phyloP scores from a whole-genome alignment of 1,284 basidiomycete species.

The Puccinia horiana region DNA sequence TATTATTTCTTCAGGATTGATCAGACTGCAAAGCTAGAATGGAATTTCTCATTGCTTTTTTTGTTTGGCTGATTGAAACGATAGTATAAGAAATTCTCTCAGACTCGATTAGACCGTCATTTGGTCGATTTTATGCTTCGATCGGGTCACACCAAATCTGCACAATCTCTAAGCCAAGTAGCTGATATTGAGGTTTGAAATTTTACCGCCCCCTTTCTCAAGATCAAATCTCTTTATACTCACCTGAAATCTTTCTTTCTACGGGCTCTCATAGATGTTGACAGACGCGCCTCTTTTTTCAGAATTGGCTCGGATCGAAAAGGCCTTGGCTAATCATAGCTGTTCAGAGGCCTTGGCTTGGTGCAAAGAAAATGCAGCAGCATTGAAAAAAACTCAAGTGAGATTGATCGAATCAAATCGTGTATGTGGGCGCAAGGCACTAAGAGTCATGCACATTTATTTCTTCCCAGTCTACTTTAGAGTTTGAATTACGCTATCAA shows the following conservation, averaged over 20 bases:
- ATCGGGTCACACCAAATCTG: constrained; percentile 47
- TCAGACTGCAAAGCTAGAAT: background rate
- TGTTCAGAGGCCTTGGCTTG: constrained; percentile 85
- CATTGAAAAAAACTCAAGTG: constrained; percentile 75
- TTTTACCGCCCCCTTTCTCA: background rate
- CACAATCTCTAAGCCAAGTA: constrained; percentile 51
- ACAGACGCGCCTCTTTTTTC: constrained; percentile 75
- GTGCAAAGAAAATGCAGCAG: constrained; percentile 94
- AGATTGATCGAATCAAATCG: constrained; percentile 52
- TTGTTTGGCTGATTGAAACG: background rate
- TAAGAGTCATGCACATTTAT: background rate
- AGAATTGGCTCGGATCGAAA: constrained; percentile 81
- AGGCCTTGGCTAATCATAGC: constrained; percentile 72
- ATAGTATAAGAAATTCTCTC: constrained; percentile 42
- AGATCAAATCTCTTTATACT: background rate
- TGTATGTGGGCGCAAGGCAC: background rate
- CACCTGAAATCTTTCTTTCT: too few species aligned
- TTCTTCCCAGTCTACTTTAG: constrained; percentile 74
- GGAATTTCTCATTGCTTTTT: background rate
- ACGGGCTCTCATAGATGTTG: constrained; percentile 60
- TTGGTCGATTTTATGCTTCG: constrained; percentile 57
- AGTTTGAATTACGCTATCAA: constrained; percentile 92
- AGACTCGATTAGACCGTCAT: constrained; percentile 55
- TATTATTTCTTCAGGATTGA: background rate
- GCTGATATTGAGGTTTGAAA: constrained; percentile 51